These are phyloP conservation scores for Penicillium goetzii DNA, from an alignment of 495 filamentous ascomycete species.

Conservation along the genomic window DNA sequence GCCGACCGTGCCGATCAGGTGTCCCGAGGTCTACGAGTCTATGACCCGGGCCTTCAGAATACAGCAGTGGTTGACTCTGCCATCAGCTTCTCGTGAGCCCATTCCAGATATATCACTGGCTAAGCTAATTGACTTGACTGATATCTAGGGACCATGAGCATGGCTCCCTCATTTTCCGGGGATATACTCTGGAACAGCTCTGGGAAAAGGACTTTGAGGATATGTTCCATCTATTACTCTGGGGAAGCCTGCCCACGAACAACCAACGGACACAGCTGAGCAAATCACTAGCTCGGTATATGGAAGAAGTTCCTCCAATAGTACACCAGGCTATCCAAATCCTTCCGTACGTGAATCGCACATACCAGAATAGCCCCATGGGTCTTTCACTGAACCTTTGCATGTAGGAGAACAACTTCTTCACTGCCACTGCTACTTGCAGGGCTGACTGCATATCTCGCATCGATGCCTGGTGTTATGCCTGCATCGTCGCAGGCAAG, in stretches of 20 bases:
- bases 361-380: not conserved
- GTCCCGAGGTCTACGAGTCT: slow-evolving; percentile 47
- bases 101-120: not conserved
- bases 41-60: slow-evolving; percentile 59
- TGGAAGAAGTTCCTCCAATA: slow-evolving; percentile 31
- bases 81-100: slow-evolving; percentile 56
- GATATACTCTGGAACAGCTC: slow-evolving; percentile 38
- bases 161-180: slow-evolving; percentile 37
- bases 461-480: slow-evolving; percentile 29
- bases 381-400: not conserved
- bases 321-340: slow-evolving; percentile 31
- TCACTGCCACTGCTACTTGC: slow-evolving; percentile 39
- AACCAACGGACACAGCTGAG: slow-evolving; percentile 30
- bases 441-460: slow-evolving; percentile 41
- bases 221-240: slow-evolving; percentile 43
- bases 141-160: slow-evolving; percentile 35
- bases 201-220: slow-evolving; percentile 45
- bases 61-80: slow-evolving; percentile 53
- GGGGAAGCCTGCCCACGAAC: slow-evolving; percentile 34
- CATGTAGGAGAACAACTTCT: slow-evolving; percentile 25
- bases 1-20: slow-evolving; percentile 33
- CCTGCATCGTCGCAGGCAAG: slow-evolving; percentile 26
- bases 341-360: slow-evolving; percentile 31
- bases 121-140: not conserved
- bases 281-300: slow-evolving; percentile 27